Evolutionary conservation across 2,329 filamentous ascomycete species (phyloP), one percentile per base, ranked within the genome.

Genomic region (Xylaria multiplex): DNA sequence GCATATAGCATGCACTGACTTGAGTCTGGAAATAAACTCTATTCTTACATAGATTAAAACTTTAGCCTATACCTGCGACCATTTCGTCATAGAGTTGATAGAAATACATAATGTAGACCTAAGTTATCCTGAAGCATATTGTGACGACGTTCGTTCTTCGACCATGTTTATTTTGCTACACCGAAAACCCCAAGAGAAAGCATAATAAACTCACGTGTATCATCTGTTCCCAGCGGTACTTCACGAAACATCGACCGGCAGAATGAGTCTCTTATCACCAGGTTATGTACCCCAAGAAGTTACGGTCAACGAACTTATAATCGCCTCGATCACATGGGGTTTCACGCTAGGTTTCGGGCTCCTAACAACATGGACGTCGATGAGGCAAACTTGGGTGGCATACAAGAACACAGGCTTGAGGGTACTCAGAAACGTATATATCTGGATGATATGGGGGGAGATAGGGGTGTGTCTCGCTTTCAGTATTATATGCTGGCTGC

Each of bases 371-470:
- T 80, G 78, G 76, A 79, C 75, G 19, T 79, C 78, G 9, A 60
- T 75, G 43, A 77, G 75, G 70, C 79, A 81, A 69, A 77, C 77
- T 0, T 71, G 69, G 19, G 75, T 76, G 7, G 66, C 78, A 45
- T 81, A 75, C 62, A 70, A 75, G n/a, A 78, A 74, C 8, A 75
- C 72, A 48, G 73, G 78, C 6, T 54, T 48, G 19, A 56, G 77
- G 72, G 70, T 78, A 62, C 54, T 62, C 69, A 77, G 72, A 14
- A 82, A 81, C 66, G 73, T 77, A 0, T 84, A 84, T 65, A 76
- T 84, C 0, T 81, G 79, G 76, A 80, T 84, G 79, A 79, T 84
- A 60, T 84, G 82, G 83, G 58, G 79, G 32, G 83, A 84, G 69
- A 76, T 84, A 3, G 1, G 76, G 1, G 79, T 80, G 3, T 83